These are phyloP conservation scores for Diplodia sapinea DNA, from an alignment of 2,329 filamentous ascomycete genomes.

Conservation along the genomic window DNA sequence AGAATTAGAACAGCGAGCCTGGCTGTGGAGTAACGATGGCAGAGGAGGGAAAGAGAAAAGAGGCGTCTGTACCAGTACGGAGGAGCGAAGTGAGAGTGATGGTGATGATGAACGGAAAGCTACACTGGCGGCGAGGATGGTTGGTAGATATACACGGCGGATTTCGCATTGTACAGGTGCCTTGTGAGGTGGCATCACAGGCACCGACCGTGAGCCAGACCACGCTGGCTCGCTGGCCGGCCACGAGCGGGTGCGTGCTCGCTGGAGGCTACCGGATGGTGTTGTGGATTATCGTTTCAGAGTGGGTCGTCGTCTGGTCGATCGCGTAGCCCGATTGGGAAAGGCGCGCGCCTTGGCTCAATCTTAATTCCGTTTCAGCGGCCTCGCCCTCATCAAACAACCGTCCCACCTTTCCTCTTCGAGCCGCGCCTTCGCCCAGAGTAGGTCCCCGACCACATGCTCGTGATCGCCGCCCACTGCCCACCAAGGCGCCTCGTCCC, in stretches of 20 bases:
- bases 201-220: neutral
- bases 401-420: neutral
- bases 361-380: conserved; percentile 20
- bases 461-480: neutral
- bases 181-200: neutral
- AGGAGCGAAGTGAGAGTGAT: conserved; percentile 3
- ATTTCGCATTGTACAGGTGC: neutral
- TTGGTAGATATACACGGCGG: neutral
- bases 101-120: conserved; percentile 1
- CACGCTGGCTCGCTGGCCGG: neutral
- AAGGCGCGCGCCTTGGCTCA: conserved; percentile 8
- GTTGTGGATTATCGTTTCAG: conserved; percentile 20
- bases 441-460: neutral
- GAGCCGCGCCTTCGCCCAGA: neutral
- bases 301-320: neutral
- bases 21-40: conserved; percentile 15
- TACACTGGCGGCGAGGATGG: neutral
- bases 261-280: neutral
- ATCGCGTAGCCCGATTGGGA: conserved; percentile 10
- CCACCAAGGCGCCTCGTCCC: neutral
- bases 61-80: conserved; percentile 7
- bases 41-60: neutral
- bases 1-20: neutral
- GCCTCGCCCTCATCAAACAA: conserved; percentile 20
- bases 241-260: neutral